Conservation (phyloP, 305 asterid species). For the Ilex paraguariensis region DNA sequence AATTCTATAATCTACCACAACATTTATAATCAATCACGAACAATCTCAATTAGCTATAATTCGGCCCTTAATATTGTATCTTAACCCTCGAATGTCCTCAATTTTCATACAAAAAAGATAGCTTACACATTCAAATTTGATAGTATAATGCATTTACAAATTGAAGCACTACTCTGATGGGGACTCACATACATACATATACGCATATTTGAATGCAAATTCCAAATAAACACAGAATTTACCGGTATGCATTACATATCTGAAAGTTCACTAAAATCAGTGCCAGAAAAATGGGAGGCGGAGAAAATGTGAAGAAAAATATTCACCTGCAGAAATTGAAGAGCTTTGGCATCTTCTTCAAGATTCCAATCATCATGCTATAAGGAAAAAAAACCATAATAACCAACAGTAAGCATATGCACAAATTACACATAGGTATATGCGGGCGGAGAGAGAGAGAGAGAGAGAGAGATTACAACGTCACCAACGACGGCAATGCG, state of each 20-base stretch:
- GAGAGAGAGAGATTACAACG: conserved; percentile 41
- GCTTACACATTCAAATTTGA: too few relatives aligned
- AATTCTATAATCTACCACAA: too few relatives aligned
- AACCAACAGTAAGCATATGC: conserved; percentile 5
- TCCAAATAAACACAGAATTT: background rate
- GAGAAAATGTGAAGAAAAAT: background rate
- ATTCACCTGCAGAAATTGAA: conserved; percentile 64
- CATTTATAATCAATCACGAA: too few relatives aligned
- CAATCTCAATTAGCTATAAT: too few relatives aligned
- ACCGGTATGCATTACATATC: background rate
- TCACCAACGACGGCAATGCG: conserved; percentile 85
- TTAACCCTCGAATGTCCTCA: too few relatives aligned
- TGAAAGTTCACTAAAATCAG: background rate
- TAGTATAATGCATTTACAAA: too few relatives aligned
- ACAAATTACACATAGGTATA: background rate
- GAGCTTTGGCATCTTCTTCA: conserved; percentile 79
- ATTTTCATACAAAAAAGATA: too few relatives aligned
- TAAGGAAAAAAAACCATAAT: background rate
- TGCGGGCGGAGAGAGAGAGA: background rate
- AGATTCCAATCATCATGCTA: conserved; percentile 91
- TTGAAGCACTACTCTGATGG: too few relatives aligned
- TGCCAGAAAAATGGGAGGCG: background rate
- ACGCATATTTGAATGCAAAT: too few relatives aligned
- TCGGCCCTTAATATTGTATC: too few relatives aligned
- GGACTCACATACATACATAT: too few relatives aligned